phyloP scores from a whole-genome alignment of 352 stramenopile species.

The Phytopythium litorale region DNA sequence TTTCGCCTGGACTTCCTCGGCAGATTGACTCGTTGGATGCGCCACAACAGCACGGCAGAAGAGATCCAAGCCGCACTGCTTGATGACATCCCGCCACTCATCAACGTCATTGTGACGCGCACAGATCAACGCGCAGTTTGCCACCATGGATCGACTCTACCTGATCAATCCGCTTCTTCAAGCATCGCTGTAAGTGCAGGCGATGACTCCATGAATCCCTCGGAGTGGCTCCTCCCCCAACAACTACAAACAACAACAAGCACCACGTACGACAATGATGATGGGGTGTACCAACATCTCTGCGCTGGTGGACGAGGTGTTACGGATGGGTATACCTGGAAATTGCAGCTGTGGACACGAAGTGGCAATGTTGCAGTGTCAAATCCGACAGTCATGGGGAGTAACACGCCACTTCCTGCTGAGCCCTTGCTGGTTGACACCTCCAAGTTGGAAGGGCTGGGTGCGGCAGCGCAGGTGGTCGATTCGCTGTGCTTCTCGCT shows the following conservation, averaged over 20 bases:
- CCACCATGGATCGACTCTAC: constrained; percentile 54
- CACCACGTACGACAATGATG: not conserved
- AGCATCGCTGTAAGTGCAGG: constrained; percentile 24
- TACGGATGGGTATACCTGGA: constrained; percentile 87
- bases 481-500: constrained; percentile 87
- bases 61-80: constrained; percentile 52
- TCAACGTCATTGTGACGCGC: constrained; percentile 65
- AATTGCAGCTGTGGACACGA: constrained; percentile 87
- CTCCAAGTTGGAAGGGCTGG: constrained; percentile 39
- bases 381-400: constrained; percentile 64
- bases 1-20: constrained; percentile 84
- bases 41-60: constrained; percentile 61
- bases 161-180: constrained; percentile 36
- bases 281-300: constrained; percentile 12
- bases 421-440: constrained; percentile 39
- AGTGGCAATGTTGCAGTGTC: constrained; percentile 73
- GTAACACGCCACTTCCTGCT: constrained; percentile 20
- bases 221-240: constrained; percentile 49
- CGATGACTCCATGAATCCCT: constrained; percentile 30
- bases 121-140: constrained; percentile 56
- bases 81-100: constrained; percentile 42
- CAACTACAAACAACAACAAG: not conserved
- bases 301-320: constrained; percentile 80
- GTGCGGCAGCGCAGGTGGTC: constrained; percentile 49
- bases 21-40: constrained; percentile 47